Evolutionary conservation across 2,329 filamentous ascomycete species (phyloP), one percentile per base, ranked within the genome.

Genomic region (Trichoderma afroharzianum): DNA sequence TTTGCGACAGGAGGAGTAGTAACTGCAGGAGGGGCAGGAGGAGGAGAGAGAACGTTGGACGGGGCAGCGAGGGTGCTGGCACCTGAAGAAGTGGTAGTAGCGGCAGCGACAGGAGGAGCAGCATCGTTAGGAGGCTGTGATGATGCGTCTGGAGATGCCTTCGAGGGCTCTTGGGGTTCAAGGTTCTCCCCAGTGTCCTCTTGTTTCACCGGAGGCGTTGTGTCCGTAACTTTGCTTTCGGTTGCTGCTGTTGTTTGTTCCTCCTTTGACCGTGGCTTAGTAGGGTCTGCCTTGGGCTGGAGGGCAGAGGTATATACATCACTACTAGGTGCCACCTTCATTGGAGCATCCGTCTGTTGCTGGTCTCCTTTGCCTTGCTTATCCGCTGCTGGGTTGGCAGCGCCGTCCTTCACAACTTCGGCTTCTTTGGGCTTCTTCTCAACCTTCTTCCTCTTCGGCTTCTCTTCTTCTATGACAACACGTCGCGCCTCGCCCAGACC

Each of bases 401-500:
- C 64, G 18, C 32, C 70, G 58, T 33, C 73, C 50, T 74, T 74
- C 26, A 73, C 73, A 28, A 67, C 63, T 39, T 76, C 76, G 21
- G 67, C 64, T 36, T 75, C 71, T 72, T 80, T 79, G 21, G 74
- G 76, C 61, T 78, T 76, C 75, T 83, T 82, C 5, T 82, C 80
- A 1, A 75, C 79, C 64, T 80, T 81, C 78, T 89, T 91, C 80
- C 85, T 84, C 78, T 90, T 91, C 74, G 85, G 84, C 76, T 88
- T 88, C 77, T 90, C 88, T 76, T 91, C 88, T 73, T 91, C 86
- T 73, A 90, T 86, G 2, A 85, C 86, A 47, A 91, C 86, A 75
- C 88, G 90, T 77, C 89, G 91, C 77, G 95, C 84, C 78, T 91
- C 92, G 39, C 93, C 93, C 74, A 93, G 88, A n/a, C 95, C 96